Percentiles rank a stretch among this genome's conserved stretches.
phyloP scores from a whole-genome alignment of 2,329 filamentous ascomycete genomes.

The Colletotrichum lindemuthianum region DNA sequence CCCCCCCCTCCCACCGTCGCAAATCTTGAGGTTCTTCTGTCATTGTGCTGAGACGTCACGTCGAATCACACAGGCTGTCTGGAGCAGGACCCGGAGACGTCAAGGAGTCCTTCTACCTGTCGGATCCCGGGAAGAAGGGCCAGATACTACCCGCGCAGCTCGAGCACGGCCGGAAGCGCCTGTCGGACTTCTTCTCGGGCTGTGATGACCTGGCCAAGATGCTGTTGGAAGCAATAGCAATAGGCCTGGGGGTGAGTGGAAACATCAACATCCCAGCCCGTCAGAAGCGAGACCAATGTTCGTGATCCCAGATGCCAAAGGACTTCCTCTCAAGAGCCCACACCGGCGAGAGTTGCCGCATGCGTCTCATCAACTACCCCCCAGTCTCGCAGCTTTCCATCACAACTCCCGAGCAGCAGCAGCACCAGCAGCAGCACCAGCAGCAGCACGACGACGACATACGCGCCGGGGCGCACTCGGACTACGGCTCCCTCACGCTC shows the following conservation, averaged over 20 bases:
- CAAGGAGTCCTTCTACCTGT: slow-evolving; percentile 36
- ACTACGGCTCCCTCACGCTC: slow-evolving; percentile 79
- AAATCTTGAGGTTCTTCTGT: background rate
- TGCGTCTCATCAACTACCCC: slow-evolving; percentile 66
- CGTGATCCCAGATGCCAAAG: slow-evolving; percentile 44
- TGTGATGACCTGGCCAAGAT: slow-evolving; percentile 28
- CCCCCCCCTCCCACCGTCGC: background rate
- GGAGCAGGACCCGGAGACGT: slow-evolving; percentile 34
- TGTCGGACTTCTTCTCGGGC: slow-evolving; percentile 27
- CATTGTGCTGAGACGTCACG: slow-evolving; percentile 2
- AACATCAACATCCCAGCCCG: background rate
- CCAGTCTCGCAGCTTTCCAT: slow-evolving; percentile 74
- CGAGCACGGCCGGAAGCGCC: slow-evolving; percentile 11
- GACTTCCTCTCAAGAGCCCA: slow-evolving; percentile 66
- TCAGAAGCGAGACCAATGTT: background rate
- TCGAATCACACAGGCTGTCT: slow-evolving; percentile 22
- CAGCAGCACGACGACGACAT: slow-evolving; percentile 63
- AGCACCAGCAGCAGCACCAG: slow-evolving; percentile 44
- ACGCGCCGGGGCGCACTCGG: slow-evolving; percentile 90
- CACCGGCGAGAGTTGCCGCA: slow-evolving; percentile 49
- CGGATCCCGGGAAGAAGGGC: slow-evolving; percentile 20
- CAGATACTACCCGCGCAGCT: slow-evolving; percentile 29
- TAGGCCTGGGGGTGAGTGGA: slow-evolving; percentile 72
- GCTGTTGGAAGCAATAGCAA: slow-evolving; percentile 63
- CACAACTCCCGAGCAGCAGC: slow-evolving; percentile 46